These are phyloP conservation scores for Mycena rebaudengoi DNA, from an alignment of 768 basidiomycete species.

Conservation along the genomic window DNA sequence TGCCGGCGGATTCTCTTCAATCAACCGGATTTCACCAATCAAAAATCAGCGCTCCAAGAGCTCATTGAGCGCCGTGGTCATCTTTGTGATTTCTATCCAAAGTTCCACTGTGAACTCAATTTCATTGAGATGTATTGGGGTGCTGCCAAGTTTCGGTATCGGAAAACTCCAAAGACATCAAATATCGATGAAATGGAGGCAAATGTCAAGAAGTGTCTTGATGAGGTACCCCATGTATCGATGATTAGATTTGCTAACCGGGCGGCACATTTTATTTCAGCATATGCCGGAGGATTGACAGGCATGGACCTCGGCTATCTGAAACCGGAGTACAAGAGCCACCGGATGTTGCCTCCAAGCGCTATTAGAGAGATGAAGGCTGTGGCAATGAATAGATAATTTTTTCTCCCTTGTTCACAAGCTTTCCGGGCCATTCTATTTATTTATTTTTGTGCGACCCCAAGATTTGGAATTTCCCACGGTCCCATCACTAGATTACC, in stretches of 20 bases:
- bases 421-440: too few species aligned
- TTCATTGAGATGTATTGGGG: constrained; percentile 35
- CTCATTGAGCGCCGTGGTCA: constrained; percentile 33
- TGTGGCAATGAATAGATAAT: too few species aligned
- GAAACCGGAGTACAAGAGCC: not conserved
- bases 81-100: constrained; percentile 44
- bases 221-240: constrained; percentile 29
- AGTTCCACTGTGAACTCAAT: constrained; percentile 40
- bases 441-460: too few species aligned
- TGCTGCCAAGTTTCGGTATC: too few species aligned
- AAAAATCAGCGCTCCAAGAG: constrained; percentile 38
- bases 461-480: too few species aligned
- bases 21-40: constrained; percentile 29
- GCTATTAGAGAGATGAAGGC: too few species aligned
- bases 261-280: not conserved
- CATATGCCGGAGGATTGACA: not conserved
- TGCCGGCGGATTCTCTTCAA: constrained; percentile 26
- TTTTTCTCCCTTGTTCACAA: too few species aligned
- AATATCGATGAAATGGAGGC: constrained; percentile 37
- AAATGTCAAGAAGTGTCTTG: constrained; percentile 37
- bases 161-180: constrained; percentile 40
- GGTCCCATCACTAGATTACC: too few species aligned
- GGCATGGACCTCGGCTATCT: not conserved
- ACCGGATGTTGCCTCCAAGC: not conserved
- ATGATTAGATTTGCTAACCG: not conserved